Percentiles rank a stretch among this genome's conserved stretches.
These are phyloP conservation scores for Penicillium riverlandense DNA, from an alignment of 495 filamentous ascomycete genomes.

Conservation along the genomic window DNA sequence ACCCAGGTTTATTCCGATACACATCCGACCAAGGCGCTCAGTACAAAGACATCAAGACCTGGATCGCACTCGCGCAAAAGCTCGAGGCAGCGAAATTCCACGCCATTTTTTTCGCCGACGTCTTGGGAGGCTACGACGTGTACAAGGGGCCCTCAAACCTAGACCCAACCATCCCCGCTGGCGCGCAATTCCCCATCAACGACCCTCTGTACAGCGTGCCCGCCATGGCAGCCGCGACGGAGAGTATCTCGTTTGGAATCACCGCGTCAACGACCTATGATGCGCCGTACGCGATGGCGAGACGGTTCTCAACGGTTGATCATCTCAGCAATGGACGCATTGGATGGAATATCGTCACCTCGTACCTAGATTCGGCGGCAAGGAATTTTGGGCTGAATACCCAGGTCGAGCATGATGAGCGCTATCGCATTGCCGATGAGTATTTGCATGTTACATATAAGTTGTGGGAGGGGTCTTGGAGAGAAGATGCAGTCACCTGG, in stretches of 20 bases:
- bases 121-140: conserved; percentile 55
- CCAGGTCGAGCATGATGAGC: conserved; percentile 58
- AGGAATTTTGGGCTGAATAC: conserved; percentile 51
- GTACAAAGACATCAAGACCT: conserved; percentile 42
- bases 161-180: conserved; percentile 50
- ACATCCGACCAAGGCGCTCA: conserved; percentile 38
- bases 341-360: conserved; percentile 64
- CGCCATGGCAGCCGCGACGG: conserved; percentile 43
- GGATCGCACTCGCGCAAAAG: conserved; percentile 38
- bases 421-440: conserved; percentile 60
- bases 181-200: conserved; percentile 62
- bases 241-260: conserved; percentile 60
- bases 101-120: conserved; percentile 50
- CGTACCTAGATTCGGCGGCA: conserved; percentile 59
- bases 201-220: conserved; percentile 38
- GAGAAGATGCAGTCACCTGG: conserved; percentile 52
- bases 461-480: conserved; percentile 60
- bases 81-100: conserved; percentile 45
- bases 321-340: conserved; percentile 58
- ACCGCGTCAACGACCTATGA: conserved; percentile 64
- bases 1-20: conserved; percentile 42
- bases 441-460: conserved; percentile 64
- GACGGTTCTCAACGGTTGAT: conserved; percentile 58
- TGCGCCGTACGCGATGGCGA: conserved; percentile 60
- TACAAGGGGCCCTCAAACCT: conserved; percentile 52